Evolutionary conservation across 495 filamentous ascomycete species (phyloP).

Genomic region (Echria macrotheca): DNA sequence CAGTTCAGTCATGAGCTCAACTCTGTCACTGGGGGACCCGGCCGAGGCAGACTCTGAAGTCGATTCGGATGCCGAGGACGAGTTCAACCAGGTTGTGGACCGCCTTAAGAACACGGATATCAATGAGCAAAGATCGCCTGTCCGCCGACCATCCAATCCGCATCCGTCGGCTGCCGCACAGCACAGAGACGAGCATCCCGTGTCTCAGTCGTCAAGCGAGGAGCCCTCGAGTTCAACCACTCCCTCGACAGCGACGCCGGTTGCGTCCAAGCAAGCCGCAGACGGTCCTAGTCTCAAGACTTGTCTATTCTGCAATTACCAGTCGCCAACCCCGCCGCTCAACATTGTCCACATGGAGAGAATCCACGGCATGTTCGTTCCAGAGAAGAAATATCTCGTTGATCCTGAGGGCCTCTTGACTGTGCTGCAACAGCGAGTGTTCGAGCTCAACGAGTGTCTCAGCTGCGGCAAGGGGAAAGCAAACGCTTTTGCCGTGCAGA

Average conservation of each 20-base stretch:
- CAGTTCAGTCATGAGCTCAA: slow-evolving; percentile 85
- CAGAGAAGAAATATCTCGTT: slow-evolving; percentile 74
- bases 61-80: slow-evolving; percentile 62
- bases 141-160: slow-evolving; percentile 52
- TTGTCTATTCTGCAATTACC: slow-evolving; percentile 88
- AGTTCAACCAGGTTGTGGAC: slow-evolving; percentile 74
- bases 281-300: slow-evolving; percentile 46
- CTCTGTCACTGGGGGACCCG: slow-evolving; percentile 84
- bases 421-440: slow-evolving; percentile 67
- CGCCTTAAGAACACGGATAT: slow-evolving; percentile 69
- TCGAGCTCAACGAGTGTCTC: slow-evolving; percentile 67
- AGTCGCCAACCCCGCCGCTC: slow-evolving; percentile 62
- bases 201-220: slow-evolving; percentile 30
- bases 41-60: slow-evolving; percentile 45
- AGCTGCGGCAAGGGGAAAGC: slow-evolving; percentile 75
- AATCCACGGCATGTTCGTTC: slow-evolving; percentile 93
- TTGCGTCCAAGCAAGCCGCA: slow-evolving; percentile 12
- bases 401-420: slow-evolving; percentile 74
- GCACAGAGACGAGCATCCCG: slow-evolving; percentile 33
- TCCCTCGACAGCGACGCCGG: slow-evolving; percentile 23
- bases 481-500: slow-evolving; percentile 69
- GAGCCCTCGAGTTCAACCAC: slow-evolving; percentile 30
- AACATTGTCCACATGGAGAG: slow-evolving; percentile 87
- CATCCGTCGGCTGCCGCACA: slow-evolving; percentile 46
- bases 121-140: slow-evolving; percentile 49